A percentile compares a stretch with the other conserved stretches of the same genome.
These are phyloP conservation scores for Adansonia gregorii DNA, from an alignment of 441 rosid genomes.

Conservation along the genomic window DNA sequence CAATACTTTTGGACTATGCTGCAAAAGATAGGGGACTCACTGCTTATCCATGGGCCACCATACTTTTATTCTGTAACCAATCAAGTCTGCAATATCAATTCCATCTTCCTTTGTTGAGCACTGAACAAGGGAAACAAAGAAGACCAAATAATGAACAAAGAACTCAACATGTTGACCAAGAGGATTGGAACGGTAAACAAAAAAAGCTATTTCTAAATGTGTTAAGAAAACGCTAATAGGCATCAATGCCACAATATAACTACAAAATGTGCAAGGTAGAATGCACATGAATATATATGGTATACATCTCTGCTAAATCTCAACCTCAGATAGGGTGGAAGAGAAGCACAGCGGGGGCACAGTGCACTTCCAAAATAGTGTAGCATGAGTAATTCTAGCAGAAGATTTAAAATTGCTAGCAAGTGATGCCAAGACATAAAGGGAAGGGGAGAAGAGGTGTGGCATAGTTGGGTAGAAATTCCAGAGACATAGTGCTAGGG, in stretches of 20 bases:
- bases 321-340: background rate
- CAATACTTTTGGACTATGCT: background rate
- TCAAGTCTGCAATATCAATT: conserved; percentile 66
- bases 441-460: background rate
- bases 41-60: conserved; percentile 99
- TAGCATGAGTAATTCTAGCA: background rate
- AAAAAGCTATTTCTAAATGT: background rate
- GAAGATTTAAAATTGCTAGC: background rate
- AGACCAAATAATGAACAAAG: conserved; percentile 34
- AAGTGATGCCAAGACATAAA: background rate
- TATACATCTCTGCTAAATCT: background rate
- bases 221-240: background rate
- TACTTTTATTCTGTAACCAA: conserved; percentile 85
- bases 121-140: conserved; percentile 48
- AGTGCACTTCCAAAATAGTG: background rate
- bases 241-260: background rate
- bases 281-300: background rate
- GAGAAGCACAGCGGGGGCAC: background rate
- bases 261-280: background rate
- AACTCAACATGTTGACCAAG: background rate
- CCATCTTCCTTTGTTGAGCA: conserved; percentile 61
- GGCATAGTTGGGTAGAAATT: background rate
- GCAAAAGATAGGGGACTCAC: conserved; percentile 52
- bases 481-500: background rate
- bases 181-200: background rate